Base-by-base conservation (phyloP, 257 asterid species). In the Nicotiana undulata region DNA sequence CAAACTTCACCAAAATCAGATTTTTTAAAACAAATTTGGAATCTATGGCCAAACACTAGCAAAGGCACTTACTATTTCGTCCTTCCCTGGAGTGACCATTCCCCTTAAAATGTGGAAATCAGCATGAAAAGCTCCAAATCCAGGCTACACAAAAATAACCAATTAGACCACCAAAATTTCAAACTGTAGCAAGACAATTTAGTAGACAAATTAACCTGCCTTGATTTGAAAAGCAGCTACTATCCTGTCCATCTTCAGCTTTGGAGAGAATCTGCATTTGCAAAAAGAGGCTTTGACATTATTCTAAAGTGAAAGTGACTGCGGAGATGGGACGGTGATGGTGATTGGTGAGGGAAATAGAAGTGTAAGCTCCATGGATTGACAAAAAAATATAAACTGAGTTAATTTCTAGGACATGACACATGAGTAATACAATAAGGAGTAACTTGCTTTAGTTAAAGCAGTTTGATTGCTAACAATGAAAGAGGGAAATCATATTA, bases 181-280 rank as follows among this genome's bases (percentile, higher is more conserved):
- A n/a, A 46, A 9, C 18, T n/a, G 76, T 63, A 60, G 55, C 24
- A 81, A 44, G 18, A 29, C 4, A 11, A 61, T 13, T 64, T 18
- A 60, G 34, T 4, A 26, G 56, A 29, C 32, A 72, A 9, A 31
- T 22, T 70, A 63, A 75, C 51, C 46, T 82, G 46, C 84, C 84
- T 75, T 17, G 56, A 82, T 13, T 32, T 61, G 37, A 59, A 82
- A 20, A 52, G 81, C 67, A 16, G 67, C 52, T 9, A 82, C 63
- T n/a, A 82, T 49, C 20, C 29, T 24, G 16, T 22, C 77, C 32
- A 75, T 51, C 81, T 3, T 63, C 68, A 63, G 67, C n/a, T 22
- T 75, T 63, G 84, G 77, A 11, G 11, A 82, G 59, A 75, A 75
- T 63, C 84, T 82, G 76, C 59, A 75, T n/a, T 32, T 46, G 58